A percentile compares a stretch with the other conserved stretches of the same genome.
Conservation (phyloP, 306 rosid genomes). For the Vigna hirtella region DNA sequence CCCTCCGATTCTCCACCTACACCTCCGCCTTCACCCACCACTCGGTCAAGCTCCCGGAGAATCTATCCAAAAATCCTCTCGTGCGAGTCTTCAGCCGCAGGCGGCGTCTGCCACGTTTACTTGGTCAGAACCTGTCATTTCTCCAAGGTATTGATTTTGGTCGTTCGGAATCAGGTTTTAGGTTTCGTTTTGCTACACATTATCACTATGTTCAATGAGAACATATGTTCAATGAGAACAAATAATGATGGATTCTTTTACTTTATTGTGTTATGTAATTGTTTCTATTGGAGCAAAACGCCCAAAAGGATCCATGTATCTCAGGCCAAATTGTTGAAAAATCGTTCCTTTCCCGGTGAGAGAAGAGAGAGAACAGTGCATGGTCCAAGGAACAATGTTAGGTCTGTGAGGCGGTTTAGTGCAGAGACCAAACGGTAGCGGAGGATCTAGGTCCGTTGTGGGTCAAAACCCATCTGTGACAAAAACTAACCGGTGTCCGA, state of each 20-base stretch:
- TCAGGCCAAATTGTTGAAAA: too few relatives aligned
- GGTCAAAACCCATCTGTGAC: neutral
- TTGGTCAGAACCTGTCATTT: conserved; percentile 93
- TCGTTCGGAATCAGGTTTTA: neutral
- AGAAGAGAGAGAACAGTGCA: too few relatives aligned
- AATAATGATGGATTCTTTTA: neutral
- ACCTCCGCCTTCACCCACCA: conserved; percentile 5
- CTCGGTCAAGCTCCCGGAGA: conserved; percentile 65
- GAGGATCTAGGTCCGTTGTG: too few relatives aligned
- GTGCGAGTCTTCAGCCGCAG: conserved; percentile 71
- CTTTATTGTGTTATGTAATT: neutral
- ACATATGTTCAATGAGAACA: too few relatives aligned
- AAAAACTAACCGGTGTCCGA: too few relatives aligned
- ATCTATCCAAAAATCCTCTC: conserved; percentile 70
- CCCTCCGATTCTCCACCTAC: conserved; percentile 45
- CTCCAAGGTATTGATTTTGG: conserved; percentile 62
- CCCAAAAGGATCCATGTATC: too few relatives aligned
- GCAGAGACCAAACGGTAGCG: too few relatives aligned
- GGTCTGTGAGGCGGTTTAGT: too few relatives aligned
- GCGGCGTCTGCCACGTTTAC: conserved; percentile 80
- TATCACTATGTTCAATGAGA: conserved; percentile 31
- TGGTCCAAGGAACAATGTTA: too few relatives aligned
- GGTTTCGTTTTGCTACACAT: conserved; percentile 11
- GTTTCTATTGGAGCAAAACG: too few relatives aligned
- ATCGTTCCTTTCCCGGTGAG: too few relatives aligned